These are phyloP conservation scores for Neckera pumila DNA, from an alignment of 225 moss, liverwort and hornwort genomes.

Conservation along the genomic window DNA sequence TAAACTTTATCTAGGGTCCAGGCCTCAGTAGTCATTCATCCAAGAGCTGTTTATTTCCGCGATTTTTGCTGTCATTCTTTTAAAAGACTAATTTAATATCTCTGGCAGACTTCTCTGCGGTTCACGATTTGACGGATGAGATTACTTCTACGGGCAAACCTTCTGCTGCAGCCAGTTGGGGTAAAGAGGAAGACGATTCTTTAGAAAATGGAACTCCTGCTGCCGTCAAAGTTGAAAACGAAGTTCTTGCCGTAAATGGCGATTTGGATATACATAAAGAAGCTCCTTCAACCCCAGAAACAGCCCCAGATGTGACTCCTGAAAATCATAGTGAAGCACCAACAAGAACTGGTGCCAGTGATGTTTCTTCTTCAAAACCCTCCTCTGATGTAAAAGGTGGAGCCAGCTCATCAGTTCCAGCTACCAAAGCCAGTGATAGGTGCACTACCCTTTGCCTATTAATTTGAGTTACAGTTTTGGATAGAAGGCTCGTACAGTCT, in stretches of 20 bases:
- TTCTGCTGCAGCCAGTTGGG: slow-evolving; percentile 51
- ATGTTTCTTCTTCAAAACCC: slow-evolving; percentile 37
- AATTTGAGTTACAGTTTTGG: neutral
- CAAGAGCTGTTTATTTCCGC: neutral
- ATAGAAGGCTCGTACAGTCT: neutral
- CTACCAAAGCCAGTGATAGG: slow-evolving; percentile 65
- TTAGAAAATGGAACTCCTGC: slow-evolving; percentile 15
- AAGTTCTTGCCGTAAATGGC: slow-evolving; percentile 11
- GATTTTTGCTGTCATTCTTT: neutral
- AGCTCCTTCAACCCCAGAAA: slow-evolving; percentile 1
- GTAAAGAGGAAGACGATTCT: slow-evolving; percentile 25
- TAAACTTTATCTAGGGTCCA: neutral
- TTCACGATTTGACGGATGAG: slow-evolving; percentile 60
- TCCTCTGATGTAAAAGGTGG: slow-evolving; percentile 30
- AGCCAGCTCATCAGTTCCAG: slow-evolving; percentile 29
- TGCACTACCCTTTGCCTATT: neutral
- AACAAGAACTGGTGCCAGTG: slow-evolving; percentile 28
- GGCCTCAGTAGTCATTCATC: neutral
- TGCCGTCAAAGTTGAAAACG: neutral
- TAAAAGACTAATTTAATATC: neutral
- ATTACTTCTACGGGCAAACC: slow-evolving; percentile 19
- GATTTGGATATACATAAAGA: slow-evolving; percentile 21
- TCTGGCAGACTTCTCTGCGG: slow-evolving; percentile 57
- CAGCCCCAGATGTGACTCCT: slow-evolving; percentile 19
- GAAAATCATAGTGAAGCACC: slow-evolving; percentile 50